These are phyloP conservation scores for Epithele typhae DNA, from an alignment of 768 basidiomycete species.

Conservation along the genomic window DNA sequence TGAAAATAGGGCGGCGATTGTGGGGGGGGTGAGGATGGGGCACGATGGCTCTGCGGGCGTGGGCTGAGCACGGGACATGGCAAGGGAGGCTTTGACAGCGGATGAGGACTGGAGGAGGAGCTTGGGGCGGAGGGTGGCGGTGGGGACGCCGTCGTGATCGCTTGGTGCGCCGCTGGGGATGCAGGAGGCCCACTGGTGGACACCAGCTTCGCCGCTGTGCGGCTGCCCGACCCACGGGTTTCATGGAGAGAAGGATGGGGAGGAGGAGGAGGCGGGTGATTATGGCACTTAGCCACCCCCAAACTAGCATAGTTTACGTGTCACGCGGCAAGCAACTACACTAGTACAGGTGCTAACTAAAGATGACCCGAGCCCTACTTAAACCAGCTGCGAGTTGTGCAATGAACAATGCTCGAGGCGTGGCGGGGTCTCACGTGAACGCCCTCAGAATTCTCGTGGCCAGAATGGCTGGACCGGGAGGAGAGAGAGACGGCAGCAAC, in stretches of 20 bases:
- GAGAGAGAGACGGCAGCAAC: too few relatives aligned
- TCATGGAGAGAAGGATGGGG: neutral
- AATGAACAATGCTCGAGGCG: too few relatives aligned
- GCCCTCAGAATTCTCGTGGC: too few relatives aligned
- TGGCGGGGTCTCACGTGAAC: too few relatives aligned
- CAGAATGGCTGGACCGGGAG: too few relatives aligned
- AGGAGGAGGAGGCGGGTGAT: neutral
- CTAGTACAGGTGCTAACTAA: too few relatives aligned
- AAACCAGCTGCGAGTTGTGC: too few relatives aligned
- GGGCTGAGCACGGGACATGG: conserved; percentile 38
- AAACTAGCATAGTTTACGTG: too few relatives aligned
- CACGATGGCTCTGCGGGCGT: conserved; percentile 16
- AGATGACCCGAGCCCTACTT: too few relatives aligned
- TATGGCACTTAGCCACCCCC: too few relatives aligned
- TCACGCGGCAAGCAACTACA: too few relatives aligned
- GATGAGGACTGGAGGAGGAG: conserved; percentile 9
- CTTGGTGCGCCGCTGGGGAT: conserved; percentile 20
- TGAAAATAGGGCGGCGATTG: conserved; percentile 21
- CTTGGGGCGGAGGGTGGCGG: conserved; percentile 8
- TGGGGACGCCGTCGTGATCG: conserved; percentile 1
- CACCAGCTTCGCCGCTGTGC: conserved; percentile 38
- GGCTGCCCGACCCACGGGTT: conserved; percentile 36
- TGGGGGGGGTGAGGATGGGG: conserved; percentile 19
- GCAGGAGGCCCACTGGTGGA: conserved; percentile 36
- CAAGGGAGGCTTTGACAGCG: conserved; percentile 30